These are phyloP conservation scores for Nemania sp. DNA, from an alignment of 2,329 filamentous ascomycete genomes.

Conservation along the genomic window DNA sequence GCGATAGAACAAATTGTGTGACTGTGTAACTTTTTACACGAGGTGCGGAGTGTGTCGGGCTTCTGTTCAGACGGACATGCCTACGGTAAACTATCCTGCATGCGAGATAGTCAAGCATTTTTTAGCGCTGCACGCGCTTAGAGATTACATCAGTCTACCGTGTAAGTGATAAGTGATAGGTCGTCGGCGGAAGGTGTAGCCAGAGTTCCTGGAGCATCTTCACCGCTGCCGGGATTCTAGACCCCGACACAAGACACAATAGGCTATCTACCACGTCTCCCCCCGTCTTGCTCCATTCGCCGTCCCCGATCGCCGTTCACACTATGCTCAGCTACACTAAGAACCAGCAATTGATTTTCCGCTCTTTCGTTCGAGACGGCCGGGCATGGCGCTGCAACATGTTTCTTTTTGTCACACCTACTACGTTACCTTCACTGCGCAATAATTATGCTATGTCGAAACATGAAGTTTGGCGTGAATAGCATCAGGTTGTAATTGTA, in stretches of 20 bases:
- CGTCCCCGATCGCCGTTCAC: background rate
- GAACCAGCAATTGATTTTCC: background rate
- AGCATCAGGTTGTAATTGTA: no score
- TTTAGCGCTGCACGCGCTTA: background rate
- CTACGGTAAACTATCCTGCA: slow-evolving; percentile 1
- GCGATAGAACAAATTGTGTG: no score
- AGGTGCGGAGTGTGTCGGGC: background rate
- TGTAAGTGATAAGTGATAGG: background rate
- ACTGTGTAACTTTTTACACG: no score
- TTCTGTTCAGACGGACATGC: background rate
- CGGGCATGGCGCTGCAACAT: background rate
- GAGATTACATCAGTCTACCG: slow-evolving; percentile 9
- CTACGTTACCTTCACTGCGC: slow-evolving; percentile 16
- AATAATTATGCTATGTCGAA: no score
- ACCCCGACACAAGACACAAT: slow-evolving; percentile 3
- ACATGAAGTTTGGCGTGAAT: no score
- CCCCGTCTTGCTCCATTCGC: background rate
- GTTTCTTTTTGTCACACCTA: background rate
- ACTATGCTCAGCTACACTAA: no score
- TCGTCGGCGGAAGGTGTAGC: background rate
- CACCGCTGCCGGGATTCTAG: slow-evolving; percentile 13
- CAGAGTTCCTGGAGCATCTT: background rate
- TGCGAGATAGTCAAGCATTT: background rate
- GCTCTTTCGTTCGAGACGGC: slow-evolving; percentile 6
- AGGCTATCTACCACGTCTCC: slow-evolving; percentile 10